Evolutionary conservation across 805 yeast genomes (phyloP), one percentile per base, ranked within the genome.

Genomic region (Yamadazyma akitaensis): DNA sequence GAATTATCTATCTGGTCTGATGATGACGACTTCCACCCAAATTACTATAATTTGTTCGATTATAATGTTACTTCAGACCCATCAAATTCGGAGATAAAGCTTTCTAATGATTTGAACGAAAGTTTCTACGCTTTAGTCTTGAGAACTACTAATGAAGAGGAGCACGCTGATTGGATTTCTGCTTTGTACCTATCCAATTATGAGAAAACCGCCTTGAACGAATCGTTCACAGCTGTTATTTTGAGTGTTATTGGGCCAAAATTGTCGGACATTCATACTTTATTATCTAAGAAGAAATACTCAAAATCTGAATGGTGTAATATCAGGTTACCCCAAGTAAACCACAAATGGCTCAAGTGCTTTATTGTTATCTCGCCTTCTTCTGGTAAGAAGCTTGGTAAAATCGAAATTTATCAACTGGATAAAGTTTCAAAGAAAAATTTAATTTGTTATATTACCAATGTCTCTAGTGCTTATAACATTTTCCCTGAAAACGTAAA

Each of bases 161-260:
- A 65, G 18, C 54, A 61, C 45, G 46, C 51, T 37, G 53, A 50
- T 41, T 75, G 80, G 79, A 64, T 78, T 16, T 64, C 81, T 1
- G 77, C 82, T 2, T 59, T 82, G 31, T 64, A 74, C 42, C 60
- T 83, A 40, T 64, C 84, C n/a, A 77, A 75, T 51, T 83, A 68
- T 56, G 89, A 83, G 61, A 75, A 68, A 53, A 70, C 72, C 16
- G 74, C 77, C 40, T 65, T 83, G 44, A 81, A 78, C 55, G 85
- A 82, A 61, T 75, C 82, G 17, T 83, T 77, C 57, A 82, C 88
- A 0, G 89, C 86, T 6, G 85, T 82, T 2, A 63, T 82, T 30
- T 61, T 83, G 30, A 77, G 85, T 8, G 63, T 79, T 8, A 81
- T 79, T 53, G 88, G 84, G 1, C 68, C 80, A 2, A 60, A 67